Evolutionary conservation across 1,284 basidiomycete species (phyloP), one percentile per base, ranked within the genome.

Genomic region (Porogramme epimiltina): DNA sequence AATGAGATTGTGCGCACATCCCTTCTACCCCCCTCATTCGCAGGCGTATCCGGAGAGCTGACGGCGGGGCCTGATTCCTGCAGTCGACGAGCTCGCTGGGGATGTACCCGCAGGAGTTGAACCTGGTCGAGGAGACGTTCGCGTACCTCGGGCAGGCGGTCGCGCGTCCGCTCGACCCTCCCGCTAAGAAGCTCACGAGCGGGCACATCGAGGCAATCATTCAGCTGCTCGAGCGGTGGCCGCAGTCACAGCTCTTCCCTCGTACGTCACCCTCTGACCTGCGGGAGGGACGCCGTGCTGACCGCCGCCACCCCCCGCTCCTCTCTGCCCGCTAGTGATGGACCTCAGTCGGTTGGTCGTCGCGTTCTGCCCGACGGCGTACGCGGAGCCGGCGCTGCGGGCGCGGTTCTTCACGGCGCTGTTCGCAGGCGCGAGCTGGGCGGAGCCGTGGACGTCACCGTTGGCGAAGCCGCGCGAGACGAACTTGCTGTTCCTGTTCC

Each of bases 281-380:
- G 34, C 23, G 16, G 11, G 20, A 25, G 22, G 13, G 18, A 23
- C 16, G 23, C 39, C 51, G 10, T 33, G 37, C 53, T 42, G 20
- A 37, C 20, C 15, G 34, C 16, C 22, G 23, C 50, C n/a, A n/a
- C n/a, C n/a, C n/a, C n/a, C n/a, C n/a, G n/a, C n/a, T n/a, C 34
- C 9, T 16, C 16, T 10, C n/a, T 37, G 13, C 8, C 34, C n/a
- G 13, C n/a, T 62, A 94, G 93, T 95, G 2, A 84, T 99, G 62
- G 96, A 99, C 65, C 78, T 98, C 8, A 79, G 86, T 42, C 86
- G 96, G 25, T 76, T 94, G 25, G 71, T 96, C 9, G 77, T 85
- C n/a, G 86, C 82, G 0, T 83, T 82, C 61, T 85, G 80, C 39
- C 80, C 85, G 3, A 73, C 77, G 5, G 72, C 78, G 1, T 79